These are phyloP conservation scores for Aeminium ludgeri DNA, from an alignment of 495 filamentous ascomycete species.

Conservation along the genomic window DNA sequence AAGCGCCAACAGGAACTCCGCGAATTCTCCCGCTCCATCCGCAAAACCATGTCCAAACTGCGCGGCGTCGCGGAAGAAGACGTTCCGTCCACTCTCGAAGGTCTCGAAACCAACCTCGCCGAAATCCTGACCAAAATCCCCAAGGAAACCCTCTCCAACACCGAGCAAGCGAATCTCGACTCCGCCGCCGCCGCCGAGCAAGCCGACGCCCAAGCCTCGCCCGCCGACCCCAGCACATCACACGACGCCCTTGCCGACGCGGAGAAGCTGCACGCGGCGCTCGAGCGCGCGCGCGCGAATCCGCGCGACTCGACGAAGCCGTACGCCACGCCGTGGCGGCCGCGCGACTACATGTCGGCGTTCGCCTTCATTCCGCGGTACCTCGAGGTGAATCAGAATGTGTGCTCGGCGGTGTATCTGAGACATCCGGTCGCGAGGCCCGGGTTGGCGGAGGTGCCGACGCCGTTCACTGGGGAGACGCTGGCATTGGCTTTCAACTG, in stretches of 20 bases:
- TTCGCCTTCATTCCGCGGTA: conserved; percentile 93
- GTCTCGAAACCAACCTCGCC: conserved; percentile 10
- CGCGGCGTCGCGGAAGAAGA: background rate
- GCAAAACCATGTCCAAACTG: conserved; percentile 30
- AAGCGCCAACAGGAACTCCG: conserved; percentile 47
- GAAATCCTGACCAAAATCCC: conserved; percentile 15
- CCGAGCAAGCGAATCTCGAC: background rate
- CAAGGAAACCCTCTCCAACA: conserved; percentile 5
- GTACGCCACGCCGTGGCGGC: conserved; percentile 80
- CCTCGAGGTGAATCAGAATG: conserved; percentile 90
- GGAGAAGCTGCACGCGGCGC: conserved; percentile 27
- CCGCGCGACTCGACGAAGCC: conserved; percentile 60
- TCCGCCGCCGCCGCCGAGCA: background rate
- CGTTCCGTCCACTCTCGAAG: conserved; percentile 2
- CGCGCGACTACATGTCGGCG: conserved; percentile 69
- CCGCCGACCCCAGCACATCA: background rate
- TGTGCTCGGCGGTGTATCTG: conserved; percentile 89
- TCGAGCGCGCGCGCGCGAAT: conserved; percentile 48
- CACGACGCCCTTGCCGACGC: no score
- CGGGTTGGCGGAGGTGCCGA: conserved; percentile 76
- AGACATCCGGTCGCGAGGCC: conserved; percentile 86
- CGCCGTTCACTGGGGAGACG: conserved; percentile 49
- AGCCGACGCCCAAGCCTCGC: no score
- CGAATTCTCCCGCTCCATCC: conserved; percentile 38
- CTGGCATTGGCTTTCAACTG: conserved; percentile 75